These are phyloP conservation scores for Ogataea degrootiae DNA, from an alignment of 805 yeast species.

Conservation along the genomic window DNA sequence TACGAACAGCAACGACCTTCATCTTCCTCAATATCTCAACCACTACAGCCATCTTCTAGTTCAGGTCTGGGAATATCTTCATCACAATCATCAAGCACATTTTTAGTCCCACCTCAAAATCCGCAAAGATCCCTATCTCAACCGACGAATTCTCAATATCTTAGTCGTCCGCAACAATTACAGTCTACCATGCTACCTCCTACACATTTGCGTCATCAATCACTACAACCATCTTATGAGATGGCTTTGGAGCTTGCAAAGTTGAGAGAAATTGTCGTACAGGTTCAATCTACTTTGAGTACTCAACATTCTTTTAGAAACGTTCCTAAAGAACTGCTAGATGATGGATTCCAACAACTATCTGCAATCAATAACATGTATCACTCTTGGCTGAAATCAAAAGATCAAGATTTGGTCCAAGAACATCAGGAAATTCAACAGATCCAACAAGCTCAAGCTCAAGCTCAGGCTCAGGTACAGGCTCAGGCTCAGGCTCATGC, in stretches of 20 bases:
- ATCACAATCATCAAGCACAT: background rate
- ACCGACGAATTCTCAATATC: conserved; percentile 2
- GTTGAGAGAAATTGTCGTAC: conserved; percentile 14
- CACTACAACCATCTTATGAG: conserved; percentile 1
- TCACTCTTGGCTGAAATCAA: conserved; percentile 13
- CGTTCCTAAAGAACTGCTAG: conserved; percentile 16
- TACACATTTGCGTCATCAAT: background rate
- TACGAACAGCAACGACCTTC: background rate
- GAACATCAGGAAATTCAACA: conserved; percentile 1
- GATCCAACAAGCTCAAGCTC: background rate
- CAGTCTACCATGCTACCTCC: background rate
- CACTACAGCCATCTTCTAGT: background rate
- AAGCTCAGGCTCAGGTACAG: background rate
- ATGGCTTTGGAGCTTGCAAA: conserved; percentile 12
- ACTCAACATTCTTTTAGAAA: conserved; percentile 5
- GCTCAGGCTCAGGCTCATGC: background rate
- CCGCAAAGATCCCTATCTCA: conserved; percentile 7
- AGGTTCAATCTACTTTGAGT: conserved; percentile 14
- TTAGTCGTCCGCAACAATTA: background rate
- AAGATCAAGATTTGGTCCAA: conserved; percentile 10
- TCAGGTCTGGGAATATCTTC: background rate
- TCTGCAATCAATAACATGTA: conserved; percentile 10
- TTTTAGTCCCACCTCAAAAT: background rate
- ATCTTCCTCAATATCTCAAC: background rate
- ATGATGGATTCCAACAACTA: conserved; percentile 15